Evolutionary conservation across 2,329 filamentous ascomycete genomes (phyloP), one percentile per base, ranked within the genome.

Genomic region (Stachybotrys elegans): DNA sequence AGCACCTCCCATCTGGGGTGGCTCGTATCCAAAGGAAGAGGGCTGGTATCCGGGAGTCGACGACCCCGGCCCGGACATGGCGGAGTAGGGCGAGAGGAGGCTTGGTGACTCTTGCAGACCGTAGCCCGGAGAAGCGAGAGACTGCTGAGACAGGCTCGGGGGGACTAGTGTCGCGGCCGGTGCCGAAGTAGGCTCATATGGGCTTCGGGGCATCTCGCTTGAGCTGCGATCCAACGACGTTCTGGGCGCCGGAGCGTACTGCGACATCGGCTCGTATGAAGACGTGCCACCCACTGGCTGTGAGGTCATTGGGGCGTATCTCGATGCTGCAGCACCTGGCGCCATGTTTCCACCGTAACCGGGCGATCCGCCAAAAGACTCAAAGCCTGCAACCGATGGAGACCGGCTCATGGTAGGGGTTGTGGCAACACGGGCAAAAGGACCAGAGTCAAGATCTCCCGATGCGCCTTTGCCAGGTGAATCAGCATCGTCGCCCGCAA

Each of bases 401-500:
- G 84, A 81, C 34, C 86, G 78, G 58, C 86, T 90, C 47, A 90
- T 78, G 3, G 79, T 85, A 6, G 87, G 86, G 3, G 86, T 87
- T 22, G 82, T 81, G 22, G 86, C 76, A 42, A 96, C 81, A 43
- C 85, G 85, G 7, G 87, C 84, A 62, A 98, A 97, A 2, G 89
- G 90, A 0, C 90, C 88, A 42, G 77, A 65, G 47, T 88, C 85
- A 25, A 63, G 72, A 36, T 79, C 80, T 8, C 72, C 79, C 43
- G 75, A 75, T 1, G 78, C 80, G 9, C 73, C 73, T 25, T 74
- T 73, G 42, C 89, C 86, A 46, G 79, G 81, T 46, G 94, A 89
- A 46, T 95, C 90, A 42, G 79, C 80, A 43, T 97, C 92, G 47
- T 96, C 92, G 13, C 93, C 94, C 42, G 87, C 83, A 48, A 98